Base-by-base conservation (phyloP, 2,329 filamentous ascomycete genomes). In the Pezizomycotina sp. region DNA sequence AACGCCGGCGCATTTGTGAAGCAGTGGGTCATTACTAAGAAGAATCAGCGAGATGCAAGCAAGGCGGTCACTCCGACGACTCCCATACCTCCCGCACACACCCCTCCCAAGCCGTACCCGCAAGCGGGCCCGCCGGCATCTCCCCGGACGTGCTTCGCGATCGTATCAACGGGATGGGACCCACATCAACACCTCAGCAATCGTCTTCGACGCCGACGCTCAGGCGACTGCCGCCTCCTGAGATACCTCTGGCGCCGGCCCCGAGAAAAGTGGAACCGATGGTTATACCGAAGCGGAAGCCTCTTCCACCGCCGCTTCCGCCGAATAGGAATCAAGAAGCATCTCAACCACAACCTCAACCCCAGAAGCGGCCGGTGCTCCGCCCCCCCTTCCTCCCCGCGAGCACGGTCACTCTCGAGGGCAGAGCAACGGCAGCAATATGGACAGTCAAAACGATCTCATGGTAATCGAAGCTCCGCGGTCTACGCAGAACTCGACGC, bases 221-320 rank as follows among this genome's bases (percentile, higher is more conserved):
- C 15, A 39, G 27, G 18, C 37, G 27, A 10, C 38, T 44, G 12
- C 35, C 43, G 31, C 50, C 47, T 14, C 39, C 42, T 27, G 37
- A 48, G 16, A 50, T 52, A 13, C 49, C 49, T 16, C 48, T 46
- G 14, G 44, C 48, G 6, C 41, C 46, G 9, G 31, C 47, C 8
- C 13, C 29, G 23, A 50, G 47, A 35, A 43, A 44, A 51, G 66
- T 68, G 27, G 67, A 65, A 30, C 61, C 66, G 10, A 67, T 63
- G 40, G 62, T 62, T 18, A 62, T 74, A 1, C 69, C 74, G 3
- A 74, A 70, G 52, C 64, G 76, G n/a, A 81, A 77, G 49, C 65
- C 71, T 2, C 58, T 76, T 6, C 58, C 66, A 23, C 55, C 64
- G 13, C 56, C 63, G 14, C 31, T 53, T 7, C 36, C 60, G 6